phyloP scores from a whole-genome alignment of 352 stramenopile species.

The Pythium utonaiense region DNA sequence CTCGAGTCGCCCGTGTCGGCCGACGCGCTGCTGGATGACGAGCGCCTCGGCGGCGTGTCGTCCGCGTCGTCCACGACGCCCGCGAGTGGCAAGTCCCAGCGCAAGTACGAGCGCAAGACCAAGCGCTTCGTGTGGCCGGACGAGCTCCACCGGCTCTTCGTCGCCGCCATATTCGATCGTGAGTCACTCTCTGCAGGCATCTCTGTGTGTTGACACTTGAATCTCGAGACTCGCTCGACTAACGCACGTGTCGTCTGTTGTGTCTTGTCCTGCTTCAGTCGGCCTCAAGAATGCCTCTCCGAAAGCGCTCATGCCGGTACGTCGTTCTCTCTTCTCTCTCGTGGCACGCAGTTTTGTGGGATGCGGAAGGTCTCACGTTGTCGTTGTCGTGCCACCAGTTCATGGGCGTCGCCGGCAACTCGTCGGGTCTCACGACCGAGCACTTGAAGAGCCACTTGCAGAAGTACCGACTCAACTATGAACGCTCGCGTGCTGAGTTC shows the following conservation, averaged over 20 bases:
- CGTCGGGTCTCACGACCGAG: constrained; percentile 69
- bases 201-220: not conserved
- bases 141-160: constrained; percentile 84
- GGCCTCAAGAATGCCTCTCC: constrained; percentile 84
- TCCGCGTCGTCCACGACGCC: not conserved
- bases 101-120: constrained; percentile 87
- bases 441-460: constrained; percentile 86
- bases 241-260: not conserved
- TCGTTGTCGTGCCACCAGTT: too few relatives aligned
- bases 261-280: constrained; percentile 29
- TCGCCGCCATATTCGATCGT: constrained; percentile 87
- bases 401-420: constrained; percentile 55
- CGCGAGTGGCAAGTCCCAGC: constrained; percentile 34
- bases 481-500: constrained; percentile 77
- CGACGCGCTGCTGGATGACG: constrained; percentile 16
- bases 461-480: constrained; percentile 87
- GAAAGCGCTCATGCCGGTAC: constrained; percentile 70
- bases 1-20: constrained; percentile 15
- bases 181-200: too few relatives aligned
- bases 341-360: too few relatives aligned
- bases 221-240: not conserved
- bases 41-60: constrained; percentile 6
- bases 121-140: constrained; percentile 88
- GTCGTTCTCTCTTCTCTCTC: constrained; percentile 7
- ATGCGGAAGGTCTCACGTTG: too few relatives aligned